These are phyloP conservation scores for Phytophthora europaea DNA, from an alignment of 352 stramenopile genomes.

Conservation along the genomic window DNA sequence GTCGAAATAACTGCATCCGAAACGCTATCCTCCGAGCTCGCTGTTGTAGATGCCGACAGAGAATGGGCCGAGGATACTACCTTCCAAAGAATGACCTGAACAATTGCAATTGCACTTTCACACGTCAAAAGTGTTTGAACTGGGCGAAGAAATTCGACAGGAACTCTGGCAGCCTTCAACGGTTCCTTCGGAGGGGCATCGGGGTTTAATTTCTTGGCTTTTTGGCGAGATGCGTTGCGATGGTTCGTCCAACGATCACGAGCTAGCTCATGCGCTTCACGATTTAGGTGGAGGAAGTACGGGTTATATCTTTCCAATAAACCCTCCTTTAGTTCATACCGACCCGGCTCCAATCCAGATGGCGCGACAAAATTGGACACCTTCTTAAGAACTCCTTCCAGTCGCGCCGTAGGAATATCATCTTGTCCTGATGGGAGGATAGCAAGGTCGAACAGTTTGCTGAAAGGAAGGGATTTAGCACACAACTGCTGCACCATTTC, in stretches of 20 bases:
- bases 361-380: conserved; percentile 81
- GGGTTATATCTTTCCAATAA: conserved; percentile 87
- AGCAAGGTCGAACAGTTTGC: conserved; percentile 83
- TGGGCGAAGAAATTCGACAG: conserved; percentile 63
- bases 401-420: conserved; percentile 70
- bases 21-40: conserved; percentile 48
- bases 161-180: conserved; percentile 43
- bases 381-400: conserved; percentile 71
- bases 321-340: conserved; percentile 83
- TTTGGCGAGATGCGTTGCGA: conserved; percentile 58
- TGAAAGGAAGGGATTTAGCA: conserved; percentile 83
- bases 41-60: conserved; percentile 5
- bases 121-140: conserved; percentile 76
- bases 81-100: conserved; percentile 78
- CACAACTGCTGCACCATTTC: conserved; percentile 90
- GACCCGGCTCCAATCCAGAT: conserved; percentile 79
- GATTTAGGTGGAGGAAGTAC: conserved; percentile 89
- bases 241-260: conserved; percentile 87
- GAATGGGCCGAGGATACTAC: conserved; percentile 42
- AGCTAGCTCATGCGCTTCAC: conserved; percentile 83
- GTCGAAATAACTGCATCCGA: conserved; percentile 90
- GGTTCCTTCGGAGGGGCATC: conserved; percentile 45
- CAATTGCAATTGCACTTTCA: conserved; percentile 70
- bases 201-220: conserved; percentile 33
- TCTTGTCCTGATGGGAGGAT: conserved; percentile 88